Conservation (phyloP, 108 stramenopile species). For the Parmales sp. region DNA sequence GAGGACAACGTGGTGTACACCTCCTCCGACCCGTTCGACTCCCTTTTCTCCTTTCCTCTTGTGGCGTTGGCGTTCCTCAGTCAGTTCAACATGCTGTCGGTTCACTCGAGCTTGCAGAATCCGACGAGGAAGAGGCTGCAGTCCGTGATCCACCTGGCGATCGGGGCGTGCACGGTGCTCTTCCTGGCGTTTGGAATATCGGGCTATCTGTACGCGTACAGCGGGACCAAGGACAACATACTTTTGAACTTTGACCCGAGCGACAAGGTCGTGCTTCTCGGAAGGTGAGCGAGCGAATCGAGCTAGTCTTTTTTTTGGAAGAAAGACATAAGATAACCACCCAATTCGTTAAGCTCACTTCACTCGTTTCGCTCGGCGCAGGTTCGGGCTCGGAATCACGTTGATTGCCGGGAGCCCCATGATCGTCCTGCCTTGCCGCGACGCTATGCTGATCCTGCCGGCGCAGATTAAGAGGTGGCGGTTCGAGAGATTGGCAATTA, state of each 20-base stretch:
- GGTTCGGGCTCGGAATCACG: constrained; percentile 55
- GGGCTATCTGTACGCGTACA: constrained; percentile 52
- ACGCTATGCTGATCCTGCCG: constrained; percentile 23
- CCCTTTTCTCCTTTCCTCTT: constrained; percentile 61
- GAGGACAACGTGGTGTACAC: not conserved
- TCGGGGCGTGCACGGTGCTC: constrained; percentile 35
- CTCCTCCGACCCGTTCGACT: constrained; percentile 14
- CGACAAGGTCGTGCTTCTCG: not conserved
- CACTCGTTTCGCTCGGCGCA: no score
- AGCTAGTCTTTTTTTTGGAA: no score
- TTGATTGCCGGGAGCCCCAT: constrained; percentile 50
- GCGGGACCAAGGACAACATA: constrained; percentile 46
- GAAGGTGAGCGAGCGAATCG: no score
- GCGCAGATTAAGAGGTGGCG: constrained; percentile 19
- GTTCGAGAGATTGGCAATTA: constrained; percentile 27
- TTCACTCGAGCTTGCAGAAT: constrained; percentile 41
- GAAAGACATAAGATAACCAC: no score
- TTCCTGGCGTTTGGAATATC: constrained; percentile 43
- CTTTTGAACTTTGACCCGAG: constrained; percentile 36
- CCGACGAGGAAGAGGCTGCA: constrained; percentile 45
- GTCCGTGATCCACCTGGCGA: constrained; percentile 31
- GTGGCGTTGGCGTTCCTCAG: constrained; percentile 55
- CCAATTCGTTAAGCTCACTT: no score
- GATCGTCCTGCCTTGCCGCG: constrained; percentile 63
- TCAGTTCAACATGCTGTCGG: constrained; percentile 58